Evolutionary conservation across 495 filamentous ascomycete genomes (phyloP), one percentile per base, ranked within the genome.

Genomic region (Xanthoparmelia taractica): DNA sequence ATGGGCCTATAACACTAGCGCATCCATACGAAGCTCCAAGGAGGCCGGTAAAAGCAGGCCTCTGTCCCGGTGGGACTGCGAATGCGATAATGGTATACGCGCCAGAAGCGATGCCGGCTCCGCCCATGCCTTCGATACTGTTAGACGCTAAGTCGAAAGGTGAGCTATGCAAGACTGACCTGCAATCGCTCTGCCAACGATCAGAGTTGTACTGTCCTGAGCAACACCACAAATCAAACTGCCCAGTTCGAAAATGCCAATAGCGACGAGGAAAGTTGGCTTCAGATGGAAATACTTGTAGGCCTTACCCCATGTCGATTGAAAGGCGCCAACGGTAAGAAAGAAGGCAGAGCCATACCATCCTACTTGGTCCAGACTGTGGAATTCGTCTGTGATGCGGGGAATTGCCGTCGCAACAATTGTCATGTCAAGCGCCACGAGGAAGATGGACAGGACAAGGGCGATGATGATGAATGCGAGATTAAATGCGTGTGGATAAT

Each of bases 221-320:
- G 75, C 72, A 57, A 76, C 68, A 18, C 64, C 75, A 40, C 65
- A 71, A 40, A 74, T 69, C 29, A 65, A 58, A 40, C 54, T 83
- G 38, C 90, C 90, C 38, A 91, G 36, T 65, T 91, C 89, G 71
- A 93, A 93, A 66, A 94, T 73, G 60, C 73, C 71, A 63, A 92
- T 83, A 48, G 84, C 79, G 13, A 72, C 59, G 8, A 92, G 72
- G 73, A 83, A 77, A 1, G 68, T 65, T 15, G 48, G 27, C 71
- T 85, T 85, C 41, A 84, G 68, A 25, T 66, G 68, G 66, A 82
- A 83, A 67, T 78, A 79, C 57, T 77, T 81, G 75, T 83, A 84
- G 0, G 74, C 63, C 36, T 80, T 81, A 41, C 83, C 83, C 68
- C 76, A 82, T 1, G 69, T 65, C 0, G 82, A 77, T 69, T 85